Evolutionary conservation across 2,329 filamentous ascomycete species (phyloP).

Genomic region (Cadophora luteo-olivacea): DNA sequence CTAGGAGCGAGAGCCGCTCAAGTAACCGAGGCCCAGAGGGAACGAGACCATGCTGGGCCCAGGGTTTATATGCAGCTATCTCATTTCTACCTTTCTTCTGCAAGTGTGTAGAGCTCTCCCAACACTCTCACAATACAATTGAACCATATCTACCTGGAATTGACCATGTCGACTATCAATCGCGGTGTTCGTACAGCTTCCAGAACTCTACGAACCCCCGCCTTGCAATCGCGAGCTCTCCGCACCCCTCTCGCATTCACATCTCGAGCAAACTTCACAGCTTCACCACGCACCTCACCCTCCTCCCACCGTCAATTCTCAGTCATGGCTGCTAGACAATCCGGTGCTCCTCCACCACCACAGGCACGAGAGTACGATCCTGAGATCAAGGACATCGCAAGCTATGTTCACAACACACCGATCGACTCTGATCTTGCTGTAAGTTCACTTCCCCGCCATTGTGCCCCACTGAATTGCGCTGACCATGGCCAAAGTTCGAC

Average conservation of each 20-base stretch:
- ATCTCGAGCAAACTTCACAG: conserved; percentile 33
- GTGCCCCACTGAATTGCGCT: conserved; percentile 27
- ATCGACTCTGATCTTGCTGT: conserved; percentile 93
- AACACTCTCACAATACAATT: conserved; percentile 9
- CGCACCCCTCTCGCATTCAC: conserved; percentile 39
- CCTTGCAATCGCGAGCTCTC: conserved; percentile 40
- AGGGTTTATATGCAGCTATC: conserved; percentile 2
- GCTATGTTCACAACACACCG: conserved; percentile 90
- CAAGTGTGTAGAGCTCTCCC: not conserved
- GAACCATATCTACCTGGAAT: not conserved
- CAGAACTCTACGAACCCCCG: conserved; percentile 40
- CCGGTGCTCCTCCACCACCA: conserved; percentile 56
- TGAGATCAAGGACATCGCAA: conserved; percentile 94
- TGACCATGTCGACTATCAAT: conserved; percentile 44
- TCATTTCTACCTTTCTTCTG: not conserved
- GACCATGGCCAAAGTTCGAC: conserved; percentile 69
- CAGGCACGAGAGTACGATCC: conserved; percentile 76
- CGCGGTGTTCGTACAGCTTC: conserved; percentile 43
- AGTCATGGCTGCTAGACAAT: conserved; percentile 46
- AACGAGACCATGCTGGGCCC: not conserved
- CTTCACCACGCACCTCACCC: conserved; percentile 33
- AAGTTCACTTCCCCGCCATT: conserved; percentile 50
- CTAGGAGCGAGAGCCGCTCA: not conserved
- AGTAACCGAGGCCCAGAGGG: conserved; percentile 8
- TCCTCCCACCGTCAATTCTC: conserved; percentile 43